Base-by-base conservation (phyloP, 176 grass and related monocot species). In the Bromus sterilis region DNA sequence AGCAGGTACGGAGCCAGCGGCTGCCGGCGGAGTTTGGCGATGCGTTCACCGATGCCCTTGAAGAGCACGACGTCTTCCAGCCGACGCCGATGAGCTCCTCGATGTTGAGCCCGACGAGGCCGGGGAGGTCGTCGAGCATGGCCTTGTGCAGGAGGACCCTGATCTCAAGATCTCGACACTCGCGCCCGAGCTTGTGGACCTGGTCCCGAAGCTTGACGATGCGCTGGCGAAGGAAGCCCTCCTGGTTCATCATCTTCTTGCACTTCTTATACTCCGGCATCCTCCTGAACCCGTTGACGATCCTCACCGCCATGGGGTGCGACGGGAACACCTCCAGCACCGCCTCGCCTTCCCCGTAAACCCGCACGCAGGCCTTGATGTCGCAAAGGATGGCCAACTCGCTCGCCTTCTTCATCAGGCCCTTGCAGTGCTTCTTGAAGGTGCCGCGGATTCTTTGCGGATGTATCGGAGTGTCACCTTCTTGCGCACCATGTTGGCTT, bases 401-500 rank as follows among this genome's bases (percentile, higher is more conserved):
- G 24, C 37, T 60, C 0, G 56, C 70, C 77, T 89, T 93, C 46
- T 93, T 93, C 76, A 78, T 65, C 13, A 93, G 43, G 4, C 84
- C 44, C 3, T n/a, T 14, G 7, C 66, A 23, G 1, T 76, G 46
- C 63, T 81, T 89, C 80, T 81, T 84, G 43, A 84, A 89, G 0
- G 80, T 84, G 2, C 76, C 44, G 1, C 34, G 78, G 68, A 21
- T 7, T 78, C 64, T 31, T 89, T 89, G 14, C 79, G 4, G 18
- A 92, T 89, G 74, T 58, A 71, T 4, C 66, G 34, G 1, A 92
- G 66, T 1, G 62, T 76, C 12, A 86, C 70, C 70, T 83, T 89
- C 62, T 78, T 84, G 28, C 78, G 61, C 9, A 80, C 60, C 90
- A 92, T 92, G n/a, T n/a, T n/a, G n/a, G n/a, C n/a, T n/a, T n/a